A percentile compares a stretch with the other conserved stretches of the same genome.
These are phyloP conservation scores for Alternaria arbusti DNA, from an alignment of 2,329 filamentous ascomycete species.

Conservation along the genomic window DNA sequence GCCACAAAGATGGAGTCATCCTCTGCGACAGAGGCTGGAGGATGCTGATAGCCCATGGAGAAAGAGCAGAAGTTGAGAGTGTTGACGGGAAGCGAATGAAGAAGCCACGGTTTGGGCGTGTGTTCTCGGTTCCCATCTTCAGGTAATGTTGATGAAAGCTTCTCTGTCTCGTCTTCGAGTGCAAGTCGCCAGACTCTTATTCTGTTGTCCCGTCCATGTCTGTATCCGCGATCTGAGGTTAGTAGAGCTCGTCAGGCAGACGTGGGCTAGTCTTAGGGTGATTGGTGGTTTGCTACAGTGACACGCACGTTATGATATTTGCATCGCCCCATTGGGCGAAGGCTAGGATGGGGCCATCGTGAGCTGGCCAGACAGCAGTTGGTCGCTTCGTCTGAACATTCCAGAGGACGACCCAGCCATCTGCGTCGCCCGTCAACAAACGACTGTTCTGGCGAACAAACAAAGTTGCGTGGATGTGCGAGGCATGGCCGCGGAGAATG, in stretches of 20 bases:
- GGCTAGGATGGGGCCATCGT: conserved; percentile 77
- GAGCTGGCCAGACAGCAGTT: conserved; percentile 84
- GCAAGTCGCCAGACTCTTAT: conserved; percentile 81
- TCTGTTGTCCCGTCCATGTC: conserved; percentile 88
- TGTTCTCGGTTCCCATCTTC: neutral
- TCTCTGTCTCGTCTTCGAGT: neutral
- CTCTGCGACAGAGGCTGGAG: conserved; percentile 6
- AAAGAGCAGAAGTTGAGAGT: conserved; percentile 96
- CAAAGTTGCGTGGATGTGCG: conserved; percentile 76
- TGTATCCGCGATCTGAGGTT: conserved; percentile 47
- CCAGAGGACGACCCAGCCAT: conserved; percentile 90
- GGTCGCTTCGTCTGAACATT: conserved; percentile 81
- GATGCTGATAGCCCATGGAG: conserved; percentile 58
- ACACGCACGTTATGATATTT: conserved; percentile 79
- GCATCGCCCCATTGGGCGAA: conserved; percentile 74
- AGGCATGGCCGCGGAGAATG: conserved; percentile 84
- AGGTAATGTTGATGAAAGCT: neutral
- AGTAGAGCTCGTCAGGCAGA: neutral
- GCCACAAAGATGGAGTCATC: conserved; percentile 67
- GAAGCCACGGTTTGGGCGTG: conserved; percentile 67
- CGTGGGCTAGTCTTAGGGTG: neutral
- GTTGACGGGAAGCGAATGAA: conserved; percentile 84
- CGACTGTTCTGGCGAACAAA: conserved; percentile 77
- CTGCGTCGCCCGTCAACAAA: conserved; percentile 84
- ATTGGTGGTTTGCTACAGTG: neutral